Evolutionary conservation across 129 eudicot species (phyloP).

Genomic region (Lonicera japonica): DNA sequence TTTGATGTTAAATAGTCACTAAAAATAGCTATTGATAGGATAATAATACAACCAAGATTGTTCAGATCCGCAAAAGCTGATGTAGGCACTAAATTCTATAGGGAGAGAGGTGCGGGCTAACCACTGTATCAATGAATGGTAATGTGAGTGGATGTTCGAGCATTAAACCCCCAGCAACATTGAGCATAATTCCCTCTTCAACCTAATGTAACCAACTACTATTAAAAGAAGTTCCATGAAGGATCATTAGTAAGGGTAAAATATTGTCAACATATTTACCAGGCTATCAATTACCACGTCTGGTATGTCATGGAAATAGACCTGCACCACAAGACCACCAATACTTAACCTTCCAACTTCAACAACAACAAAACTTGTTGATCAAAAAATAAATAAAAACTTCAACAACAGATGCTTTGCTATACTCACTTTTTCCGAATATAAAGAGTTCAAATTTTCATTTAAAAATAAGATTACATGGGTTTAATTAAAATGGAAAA

Average conservation of each 20-base stretch:
- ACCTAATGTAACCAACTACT: slow-evolving; percentile 31
- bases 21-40: too few relatives aligned
- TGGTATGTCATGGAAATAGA: slow-evolving; percentile 85
- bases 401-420: too few relatives aligned
- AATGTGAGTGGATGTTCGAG: slow-evolving; percentile 86
- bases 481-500: too few relatives aligned
- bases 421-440: too few relatives aligned
- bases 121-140: slow-evolving; percentile 85
- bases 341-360: background rate
- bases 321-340: slow-evolving; percentile 46
- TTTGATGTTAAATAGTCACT: too few relatives aligned
- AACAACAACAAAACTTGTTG: background rate
- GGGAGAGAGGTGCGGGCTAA: slow-evolving; percentile 32
- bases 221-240: slow-evolving; percentile 8
- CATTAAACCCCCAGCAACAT: slow-evolving; percentile 93
- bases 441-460: too few relatives aligned
- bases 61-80: too few relatives aligned
- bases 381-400: background rate
- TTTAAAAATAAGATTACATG: too few relatives aligned
- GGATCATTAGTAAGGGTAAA: slow-evolving; percentile 1
- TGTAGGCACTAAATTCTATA: too few relatives aligned
- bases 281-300: slow-evolving; percentile 67
- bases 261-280: slow-evolving; percentile 36
- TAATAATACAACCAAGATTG: too few relatives aligned
- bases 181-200: slow-evolving; percentile 64